Percentiles rank a stretch among this genome's conserved stretches.
phyloP scores from a whole-genome alignment of 75 land plant genomes.

The Chamaecyparis obtusa region DNA sequence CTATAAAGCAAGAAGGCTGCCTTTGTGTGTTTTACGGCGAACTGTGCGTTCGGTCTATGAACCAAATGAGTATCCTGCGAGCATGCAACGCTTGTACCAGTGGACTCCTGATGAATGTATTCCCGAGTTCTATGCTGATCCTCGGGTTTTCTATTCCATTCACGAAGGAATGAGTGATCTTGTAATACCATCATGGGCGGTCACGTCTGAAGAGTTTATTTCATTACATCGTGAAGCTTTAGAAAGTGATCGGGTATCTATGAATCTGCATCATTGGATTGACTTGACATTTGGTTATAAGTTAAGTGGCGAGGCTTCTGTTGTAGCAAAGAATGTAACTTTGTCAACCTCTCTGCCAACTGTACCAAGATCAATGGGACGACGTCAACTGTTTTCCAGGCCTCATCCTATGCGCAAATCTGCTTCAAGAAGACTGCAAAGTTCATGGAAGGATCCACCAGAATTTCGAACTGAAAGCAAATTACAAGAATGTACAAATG shows the following conservation, averaged over 20 bases:
- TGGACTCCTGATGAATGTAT: slow-evolving; percentile 99
- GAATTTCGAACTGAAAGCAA: neutral
- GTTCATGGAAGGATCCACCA: neutral
- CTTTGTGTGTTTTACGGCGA: slow-evolving; percentile 61
- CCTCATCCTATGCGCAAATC: slow-evolving; percentile 71
- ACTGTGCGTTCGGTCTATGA: slow-evolving; percentile 95
- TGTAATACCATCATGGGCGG: slow-evolving; percentile 82
- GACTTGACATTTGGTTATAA: slow-evolving; percentile 93
- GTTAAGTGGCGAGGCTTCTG: slow-evolving; percentile 78
- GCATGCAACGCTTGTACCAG: slow-evolving; percentile 89
- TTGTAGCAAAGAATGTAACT: slow-evolving; percentile 87
- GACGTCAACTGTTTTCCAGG: slow-evolving; percentile 70
- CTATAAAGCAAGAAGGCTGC: slow-evolving; percentile 91
- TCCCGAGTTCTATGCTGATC: slow-evolving; percentile 91
- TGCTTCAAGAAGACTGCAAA: neutral
- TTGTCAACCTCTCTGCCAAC: slow-evolving; percentile 50
- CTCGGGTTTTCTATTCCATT: slow-evolving; percentile 65
- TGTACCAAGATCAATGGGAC: slow-evolving; percentile 64
- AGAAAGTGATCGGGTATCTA: slow-evolving; percentile 79
- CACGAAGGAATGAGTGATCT: slow-evolving; percentile 84
- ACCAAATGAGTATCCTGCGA: slow-evolving; percentile 96
- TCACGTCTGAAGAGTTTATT: slow-evolving; percentile 78
- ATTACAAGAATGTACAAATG: neutral
- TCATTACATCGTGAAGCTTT: slow-evolving; percentile 67
- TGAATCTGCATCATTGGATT: slow-evolving; percentile 82